Evolutionary conservation across 805 yeast species (phyloP).

Genomic region (Vanderwaltozyma verrucispora): DNA sequence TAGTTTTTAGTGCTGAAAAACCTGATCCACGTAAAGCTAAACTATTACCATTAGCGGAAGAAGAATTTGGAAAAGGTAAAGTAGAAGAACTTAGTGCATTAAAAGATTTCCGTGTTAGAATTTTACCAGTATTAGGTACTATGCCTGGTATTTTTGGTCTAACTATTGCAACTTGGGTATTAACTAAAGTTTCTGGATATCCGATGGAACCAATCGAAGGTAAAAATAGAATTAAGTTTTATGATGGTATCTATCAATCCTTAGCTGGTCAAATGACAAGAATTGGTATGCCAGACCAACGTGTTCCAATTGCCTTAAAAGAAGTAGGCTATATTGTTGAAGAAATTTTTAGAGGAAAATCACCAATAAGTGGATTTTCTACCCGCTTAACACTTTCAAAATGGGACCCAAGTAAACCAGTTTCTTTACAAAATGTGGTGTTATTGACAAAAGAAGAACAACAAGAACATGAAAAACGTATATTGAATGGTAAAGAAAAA

Average conservation of each 20-base stretch:
- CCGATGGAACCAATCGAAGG: slow-evolving; percentile 89
- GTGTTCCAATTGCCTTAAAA: slow-evolving; percentile 58
- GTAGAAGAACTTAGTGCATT: slow-evolving; percentile 83
- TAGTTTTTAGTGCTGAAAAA: slow-evolving; percentile 88
- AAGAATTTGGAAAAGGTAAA: slow-evolving; percentile 45
- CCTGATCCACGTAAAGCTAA: slow-evolving; percentile 93
- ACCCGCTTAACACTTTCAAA: slow-evolving; percentile 70
- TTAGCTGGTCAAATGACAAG: slow-evolving; percentile 83
- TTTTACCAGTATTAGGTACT: slow-evolving; percentile 91
- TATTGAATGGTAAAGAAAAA: slow-evolving; percentile 57
- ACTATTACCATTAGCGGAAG: slow-evolving; percentile 74
- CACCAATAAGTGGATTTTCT: slow-evolving; percentile 74
- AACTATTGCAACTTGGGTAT: slow-evolving; percentile 72
- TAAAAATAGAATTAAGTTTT: slow-evolving; percentile 72
- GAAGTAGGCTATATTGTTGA: slow-evolving; percentile 81
- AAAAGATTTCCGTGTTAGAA: slow-evolving; percentile 85
- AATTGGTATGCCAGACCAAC: slow-evolving; percentile 58
- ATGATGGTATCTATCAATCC: slow-evolving; percentile 73
- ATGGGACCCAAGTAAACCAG: slow-evolving; percentile 67
- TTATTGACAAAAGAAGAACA: slow-evolving; percentile 86
- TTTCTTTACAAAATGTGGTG: slow-evolving; percentile 70
- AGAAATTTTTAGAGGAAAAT: slow-evolving; percentile 87
- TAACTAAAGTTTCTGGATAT: slow-evolving; percentile 76
- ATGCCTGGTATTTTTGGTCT: slow-evolving; percentile 96
- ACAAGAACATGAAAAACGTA: slow-evolving; percentile 61